phyloP scores from a whole-genome alignment of 768 basidiomycete species.

The Thelephora ganbajun region DNA sequence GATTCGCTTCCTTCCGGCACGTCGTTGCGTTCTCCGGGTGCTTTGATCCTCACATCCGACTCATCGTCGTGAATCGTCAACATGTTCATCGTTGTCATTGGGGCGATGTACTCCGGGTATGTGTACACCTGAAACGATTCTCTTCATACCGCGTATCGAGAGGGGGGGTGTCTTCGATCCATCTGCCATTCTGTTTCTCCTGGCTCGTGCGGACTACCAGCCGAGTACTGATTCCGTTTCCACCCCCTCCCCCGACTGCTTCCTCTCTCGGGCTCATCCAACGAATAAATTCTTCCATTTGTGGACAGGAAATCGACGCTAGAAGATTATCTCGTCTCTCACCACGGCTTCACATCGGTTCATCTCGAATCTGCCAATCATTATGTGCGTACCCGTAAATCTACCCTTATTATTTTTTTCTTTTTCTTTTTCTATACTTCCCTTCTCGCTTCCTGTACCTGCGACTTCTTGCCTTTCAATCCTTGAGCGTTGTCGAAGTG shows the following conservation, averaged over 20 bases:
- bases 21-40: too few relatives aligned
- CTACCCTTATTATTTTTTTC: slow-evolving; percentile 6
- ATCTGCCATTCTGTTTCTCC: not conserved
- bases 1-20: too few relatives aligned
- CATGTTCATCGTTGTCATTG: slow-evolving; percentile 62
- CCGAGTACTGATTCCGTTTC: not conserved
- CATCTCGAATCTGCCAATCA: not conserved
- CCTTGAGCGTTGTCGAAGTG: too few relatives aligned
- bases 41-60: too few relatives aligned
- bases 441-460: too few relatives aligned
- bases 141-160: slow-evolving; percentile 5
- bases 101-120: slow-evolving; percentile 42
- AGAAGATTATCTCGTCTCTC: slow-evolving; percentile 41
- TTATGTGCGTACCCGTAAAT: slow-evolving; percentile 1
- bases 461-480: too few relatives aligned
- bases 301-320: slow-evolving; percentile 24
- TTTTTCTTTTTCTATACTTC: too few relatives aligned
- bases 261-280: not conserved
- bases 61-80: not conserved
- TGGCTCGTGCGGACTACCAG: not conserved
- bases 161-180: too few relatives aligned
- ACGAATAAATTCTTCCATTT: not conserved
- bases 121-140: slow-evolving; percentile 8
- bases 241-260: not conserved
- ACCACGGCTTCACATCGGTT: slow-evolving; percentile 43